Evolutionary conservation across 208 protist genomes (phyloP).

Genomic region (Porcisia deanei): DNA sequence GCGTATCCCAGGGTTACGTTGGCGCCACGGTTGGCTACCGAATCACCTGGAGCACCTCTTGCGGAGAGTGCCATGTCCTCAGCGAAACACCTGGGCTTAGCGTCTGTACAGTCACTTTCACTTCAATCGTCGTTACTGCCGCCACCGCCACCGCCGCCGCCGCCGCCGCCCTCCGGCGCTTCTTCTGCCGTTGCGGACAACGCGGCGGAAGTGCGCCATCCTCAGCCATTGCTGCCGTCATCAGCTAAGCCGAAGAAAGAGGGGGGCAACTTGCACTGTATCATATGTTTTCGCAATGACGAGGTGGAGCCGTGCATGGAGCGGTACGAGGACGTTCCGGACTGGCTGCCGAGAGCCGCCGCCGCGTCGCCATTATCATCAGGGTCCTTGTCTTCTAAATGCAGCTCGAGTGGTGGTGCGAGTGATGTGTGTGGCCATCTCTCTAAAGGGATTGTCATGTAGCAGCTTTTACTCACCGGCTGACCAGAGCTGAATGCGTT

Average conservation of each 20-base stretch:
- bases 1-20: neutral
- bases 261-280: conserved; percentile 78
- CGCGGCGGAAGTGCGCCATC: neutral
- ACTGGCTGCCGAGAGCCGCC: neutral
- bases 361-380: neutral
- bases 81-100: neutral
- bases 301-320: conserved; percentile 58
- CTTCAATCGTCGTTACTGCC: neutral
- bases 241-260: conserved; percentile 33
- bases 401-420: conserved; percentile 25
- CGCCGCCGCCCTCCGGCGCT: neutral
- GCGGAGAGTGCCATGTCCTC: neutral
- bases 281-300: conserved; percentile 87
- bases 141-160: neutral
- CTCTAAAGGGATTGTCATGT: neutral
- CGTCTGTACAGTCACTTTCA: neutral
- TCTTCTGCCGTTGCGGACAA: neutral
- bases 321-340: conserved; percentile 48
- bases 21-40: neutral
- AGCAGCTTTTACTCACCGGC: neutral
- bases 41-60: neutral
- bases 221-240: neutral
- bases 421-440: neutral
- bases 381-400: conserved; percentile 4
- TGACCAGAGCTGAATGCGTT: too few relatives aligned